These are phyloP conservation scores for Emmonsiellopsis sp. DNA, from an alignment of 2,329 filamentous ascomycete species.

Conservation along the genomic window DNA sequence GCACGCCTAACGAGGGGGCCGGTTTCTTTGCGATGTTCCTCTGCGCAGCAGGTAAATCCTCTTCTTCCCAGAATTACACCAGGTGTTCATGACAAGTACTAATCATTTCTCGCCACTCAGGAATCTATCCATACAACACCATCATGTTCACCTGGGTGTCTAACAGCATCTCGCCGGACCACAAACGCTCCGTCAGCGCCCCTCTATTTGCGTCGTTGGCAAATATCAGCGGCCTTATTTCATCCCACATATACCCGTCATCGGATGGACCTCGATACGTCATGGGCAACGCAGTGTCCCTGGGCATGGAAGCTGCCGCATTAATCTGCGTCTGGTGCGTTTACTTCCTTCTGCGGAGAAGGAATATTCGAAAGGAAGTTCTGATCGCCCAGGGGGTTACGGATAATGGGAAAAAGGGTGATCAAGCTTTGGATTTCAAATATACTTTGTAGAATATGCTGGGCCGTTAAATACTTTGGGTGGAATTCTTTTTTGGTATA, in stretches of 20 bases:
- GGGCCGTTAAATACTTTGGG: not conserved
- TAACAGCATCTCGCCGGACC: constrained; percentile 41
- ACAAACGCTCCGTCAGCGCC: constrained; percentile 40
- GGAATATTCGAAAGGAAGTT: constrained; percentile 22
- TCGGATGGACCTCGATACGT: constrained; percentile 28
- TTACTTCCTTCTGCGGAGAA: constrained; percentile 20
- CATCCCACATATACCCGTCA: constrained; percentile 39
- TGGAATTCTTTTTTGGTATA: not conserved
- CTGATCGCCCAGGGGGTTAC: constrained; percentile 19
- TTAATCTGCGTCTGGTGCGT: constrained; percentile 11
- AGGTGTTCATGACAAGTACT: not conserved
- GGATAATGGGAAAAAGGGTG: constrained; percentile 20
- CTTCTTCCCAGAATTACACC: not conserved
- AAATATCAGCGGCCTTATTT: constrained; percentile 41
- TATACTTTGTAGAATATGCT: constrained; percentile 14
- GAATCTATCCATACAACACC: constrained; percentile 19
- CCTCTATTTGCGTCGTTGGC: constrained; percentile 40
- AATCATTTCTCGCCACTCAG: constrained; percentile 11
- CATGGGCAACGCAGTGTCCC: constrained; percentile 29
- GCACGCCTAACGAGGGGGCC: constrained; percentile 32
- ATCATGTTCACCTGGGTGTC: constrained; percentile 37
- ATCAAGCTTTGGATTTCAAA: constrained; percentile 16
- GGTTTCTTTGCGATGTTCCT: constrained; percentile 45
- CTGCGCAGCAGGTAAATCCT: constrained; percentile 18
- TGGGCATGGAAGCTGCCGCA: constrained; percentile 23